Base-by-base conservation (phyloP, 371 early-diverging fungal species). In the Mortierella sp. region DNA sequence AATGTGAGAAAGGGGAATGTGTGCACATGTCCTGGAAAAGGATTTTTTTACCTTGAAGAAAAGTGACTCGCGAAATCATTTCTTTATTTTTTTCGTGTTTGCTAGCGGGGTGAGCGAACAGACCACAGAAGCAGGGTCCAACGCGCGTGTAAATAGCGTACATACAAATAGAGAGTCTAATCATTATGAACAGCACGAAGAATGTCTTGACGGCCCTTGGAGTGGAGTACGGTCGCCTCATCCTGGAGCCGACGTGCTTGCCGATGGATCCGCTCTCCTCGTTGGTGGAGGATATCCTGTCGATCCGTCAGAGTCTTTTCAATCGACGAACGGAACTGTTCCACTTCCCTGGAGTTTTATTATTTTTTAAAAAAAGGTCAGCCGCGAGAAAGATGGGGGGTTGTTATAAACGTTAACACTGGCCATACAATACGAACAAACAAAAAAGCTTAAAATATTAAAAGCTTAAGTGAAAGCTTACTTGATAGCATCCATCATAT, bases 401-500 rank as follows among this genome's bases (percentile, higher is more conserved):
- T 50, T 50, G 11, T n/a, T 54, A 3, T 44, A 26, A 24, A 2
- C 7, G 7, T 47, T 13, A 6, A 52, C 16, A 19, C 10, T 7
- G 57, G 0, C 38, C 6, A 13, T 38, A 42, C 38, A 7, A 42
- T 24, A 16, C 0, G 28, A 70, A 6, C 16, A 24, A 45, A 52
- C n/a, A 45, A 42, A 13, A 38, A 13, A 38, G 14, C 7, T 26
- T 6, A n/a, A 57, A 13, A 71, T 1, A 11, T 19, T 3, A 65
- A 65, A 65, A 65, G 7, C 16, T n/a, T 2, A 19, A 3, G 26
- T 71, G 5, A 19, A 0, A 26, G 4, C 73, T 16, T 76, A 80
- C 80, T 54, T 55, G 21, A 80, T 55, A 2, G 80, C 76, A 16
- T 76, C 76, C 42, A 75, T 54, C 80, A 80, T 80, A 10, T 70